Conservation (phyloP, 1,284 basidiomycete genomes). For the Lignosus rhinocerotis region DNA sequence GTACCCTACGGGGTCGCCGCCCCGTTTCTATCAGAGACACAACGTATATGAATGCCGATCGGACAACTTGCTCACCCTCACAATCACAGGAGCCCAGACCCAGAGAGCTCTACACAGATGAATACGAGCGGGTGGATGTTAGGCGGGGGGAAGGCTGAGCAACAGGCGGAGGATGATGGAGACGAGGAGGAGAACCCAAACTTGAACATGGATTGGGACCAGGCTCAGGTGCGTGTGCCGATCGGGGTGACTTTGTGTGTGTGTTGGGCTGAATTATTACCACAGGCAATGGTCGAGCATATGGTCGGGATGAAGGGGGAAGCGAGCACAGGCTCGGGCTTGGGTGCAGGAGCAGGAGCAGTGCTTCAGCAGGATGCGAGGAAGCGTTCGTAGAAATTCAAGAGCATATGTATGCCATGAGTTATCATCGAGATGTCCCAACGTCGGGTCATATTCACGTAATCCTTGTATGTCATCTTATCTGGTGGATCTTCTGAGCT, state of each 20-base stretch:
- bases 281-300: conserved; percentile 11
- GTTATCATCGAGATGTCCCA: too few species aligned
- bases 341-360: background rate
- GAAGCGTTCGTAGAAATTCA: too few species aligned
- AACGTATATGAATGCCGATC: too few species aligned
- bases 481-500: too few species aligned
- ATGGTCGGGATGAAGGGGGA: conserved; percentile 2
- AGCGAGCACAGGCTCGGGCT: background rate
- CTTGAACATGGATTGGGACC: conserved; percentile 49
- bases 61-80: background rate
- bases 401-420: too few species aligned
- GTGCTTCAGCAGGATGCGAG: too few species aligned
- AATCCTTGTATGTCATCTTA: too few species aligned
- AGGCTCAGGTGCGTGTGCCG: conserved; percentile 51
- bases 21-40: background rate
- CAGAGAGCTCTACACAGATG: conserved; percentile 38
- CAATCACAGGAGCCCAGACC: conserved; percentile 48
- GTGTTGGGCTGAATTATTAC: background rate
- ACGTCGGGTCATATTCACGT: too few species aligned
- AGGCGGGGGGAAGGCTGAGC: conserved; percentile 54
- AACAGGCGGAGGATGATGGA: conserved; percentile 31
- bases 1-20: background rate
- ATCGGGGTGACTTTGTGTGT: background rate
- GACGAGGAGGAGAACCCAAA: background rate
- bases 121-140: conserved; percentile 69